These are phyloP conservation scores for Phytomonas francai DNA, from an alignment of 208 protist genomes.

Conservation along the genomic window DNA sequence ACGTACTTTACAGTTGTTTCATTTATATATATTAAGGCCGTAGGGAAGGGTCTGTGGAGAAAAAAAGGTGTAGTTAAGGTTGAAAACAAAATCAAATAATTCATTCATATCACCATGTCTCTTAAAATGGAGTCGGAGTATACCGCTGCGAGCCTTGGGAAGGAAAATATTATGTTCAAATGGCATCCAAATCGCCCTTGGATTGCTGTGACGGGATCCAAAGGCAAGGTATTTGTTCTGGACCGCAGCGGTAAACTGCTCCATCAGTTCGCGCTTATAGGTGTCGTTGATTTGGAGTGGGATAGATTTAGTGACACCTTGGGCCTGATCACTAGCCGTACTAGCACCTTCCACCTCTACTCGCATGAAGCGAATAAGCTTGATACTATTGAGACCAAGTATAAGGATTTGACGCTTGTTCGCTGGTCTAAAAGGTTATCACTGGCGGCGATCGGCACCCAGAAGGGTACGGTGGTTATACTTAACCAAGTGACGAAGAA, in stretches of 20 bases:
- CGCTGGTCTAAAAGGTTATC: slow-evolving; percentile 79
- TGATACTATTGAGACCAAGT: slow-evolving; percentile 78
- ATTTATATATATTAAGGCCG: not conserved
- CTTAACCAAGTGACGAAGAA: slow-evolving; percentile 91
- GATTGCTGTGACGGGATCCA: slow-evolving; percentile 71
- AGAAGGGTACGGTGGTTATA: slow-evolving; percentile 88
- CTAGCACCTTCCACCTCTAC: slow-evolving; percentile 72
- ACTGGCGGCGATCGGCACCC: slow-evolving; percentile 81
- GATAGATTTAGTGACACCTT: slow-evolving; percentile 75
- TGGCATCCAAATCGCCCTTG: slow-evolving; percentile 65
- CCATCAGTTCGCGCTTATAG: slow-evolving; percentile 61
- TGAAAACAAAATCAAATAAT: not conserved
- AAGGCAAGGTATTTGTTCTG: slow-evolving; percentile 72
- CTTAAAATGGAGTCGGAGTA: slow-evolving; percentile 75
- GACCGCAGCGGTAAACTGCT: slow-evolving; percentile 70
- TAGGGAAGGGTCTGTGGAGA: not conserved
- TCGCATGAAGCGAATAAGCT: slow-evolving; percentile 49
- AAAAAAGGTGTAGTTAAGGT: not conserved
- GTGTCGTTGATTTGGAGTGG: slow-evolving; percentile 84
- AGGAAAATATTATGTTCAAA: slow-evolving; percentile 50
- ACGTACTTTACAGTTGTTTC: not conserved
- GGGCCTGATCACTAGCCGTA: slow-evolving; percentile 76
- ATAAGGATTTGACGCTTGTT: slow-evolving; percentile 85
- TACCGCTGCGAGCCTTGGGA: slow-evolving; percentile 42
- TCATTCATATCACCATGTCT: slow-evolving; percentile 30